Percentiles rank a stretch among this genome's conserved stretches.
phyloP scores from a whole-genome alignment of 192 early-diverging fungal genomes.

The Thamnidium elegans region DNA sequence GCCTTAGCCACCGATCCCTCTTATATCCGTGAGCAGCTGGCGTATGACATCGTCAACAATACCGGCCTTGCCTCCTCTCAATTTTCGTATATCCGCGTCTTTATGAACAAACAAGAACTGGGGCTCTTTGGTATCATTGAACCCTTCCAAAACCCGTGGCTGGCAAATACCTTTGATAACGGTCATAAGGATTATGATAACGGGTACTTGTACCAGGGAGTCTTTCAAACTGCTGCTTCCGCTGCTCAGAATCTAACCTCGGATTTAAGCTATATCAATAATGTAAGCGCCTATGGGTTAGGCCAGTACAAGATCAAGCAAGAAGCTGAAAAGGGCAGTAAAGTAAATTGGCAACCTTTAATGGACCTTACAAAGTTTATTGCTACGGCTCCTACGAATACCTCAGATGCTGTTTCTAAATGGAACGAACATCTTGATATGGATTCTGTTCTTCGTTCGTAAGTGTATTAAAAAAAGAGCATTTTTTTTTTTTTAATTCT shows the following conservation, averaged over 20 bases:
- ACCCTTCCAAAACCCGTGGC: conserved; percentile 41
- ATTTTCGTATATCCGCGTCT: conserved; percentile 27
- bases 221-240: neutral
- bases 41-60: conserved; percentile 16
- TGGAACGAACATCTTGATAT: conserved; percentile 27
- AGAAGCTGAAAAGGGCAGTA: conserved; percentile 6
- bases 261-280: conserved; percentile 3
- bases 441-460: conserved; percentile 25
- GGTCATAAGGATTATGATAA: conserved; percentile 23
- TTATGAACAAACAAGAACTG: conserved; percentile 36
- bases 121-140: conserved; percentile 47
- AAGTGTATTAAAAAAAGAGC: neutral
- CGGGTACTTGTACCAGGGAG: conserved; percentile 23
- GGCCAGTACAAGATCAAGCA: conserved; percentile 20
- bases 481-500: too few species aligned
- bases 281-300: conserved; percentile 8
- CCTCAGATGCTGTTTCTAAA: conserved; percentile 6
- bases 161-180: conserved; percentile 33
- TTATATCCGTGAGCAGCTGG: conserved; percentile 30
- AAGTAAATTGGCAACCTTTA: conserved; percentile 10
- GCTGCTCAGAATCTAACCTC: neutral
- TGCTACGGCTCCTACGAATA: conserved; percentile 17
- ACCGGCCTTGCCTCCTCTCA: conserved; percentile 14
- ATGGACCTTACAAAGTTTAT: conserved; percentile 32
- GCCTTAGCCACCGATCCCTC: conserved; percentile 25